phyloP scores from a whole-genome alignment of 2,329 filamentous ascomycete genomes.

The Sphaerulina musiva region DNA sequence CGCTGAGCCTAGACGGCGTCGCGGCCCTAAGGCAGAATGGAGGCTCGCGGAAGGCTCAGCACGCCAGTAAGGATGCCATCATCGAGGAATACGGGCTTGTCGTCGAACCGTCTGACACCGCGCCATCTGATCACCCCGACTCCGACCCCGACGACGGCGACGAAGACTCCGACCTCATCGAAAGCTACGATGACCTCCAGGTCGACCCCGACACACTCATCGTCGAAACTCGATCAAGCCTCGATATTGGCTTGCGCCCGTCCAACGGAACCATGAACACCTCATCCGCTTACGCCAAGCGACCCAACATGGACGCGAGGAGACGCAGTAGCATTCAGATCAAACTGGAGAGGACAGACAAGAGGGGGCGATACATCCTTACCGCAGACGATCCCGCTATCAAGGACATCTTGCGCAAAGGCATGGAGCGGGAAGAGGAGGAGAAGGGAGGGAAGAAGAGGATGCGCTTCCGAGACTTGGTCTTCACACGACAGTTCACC shows the following conservation, averaged over 20 bases:
- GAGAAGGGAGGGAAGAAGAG: conserved; percentile 29
- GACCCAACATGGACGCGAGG: conserved; percentile 12
- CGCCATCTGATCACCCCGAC: conserved; percentile 29
- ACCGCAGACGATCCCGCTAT: conserved; percentile 47
- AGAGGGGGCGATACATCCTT: conserved; percentile 44
- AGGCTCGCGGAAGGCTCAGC: neutral
- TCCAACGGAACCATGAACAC: conserved; percentile 8
- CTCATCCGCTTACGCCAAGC: neutral
- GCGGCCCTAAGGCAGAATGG: conserved; percentile 13
- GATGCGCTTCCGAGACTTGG: conserved; percentile 48
- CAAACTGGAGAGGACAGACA: conserved; percentile 41
- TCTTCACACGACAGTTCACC: conserved; percentile 68
- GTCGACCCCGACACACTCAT: conserved; percentile 35
- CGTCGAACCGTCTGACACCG: neutral
- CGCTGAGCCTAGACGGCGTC: conserved; percentile 18
- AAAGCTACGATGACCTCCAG: conserved; percentile 38
- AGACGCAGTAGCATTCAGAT: conserved; percentile 43
- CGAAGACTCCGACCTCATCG: conserved; percentile 34
- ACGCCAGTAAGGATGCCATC: conserved; percentile 4
- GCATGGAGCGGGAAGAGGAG: conserved; percentile 39
- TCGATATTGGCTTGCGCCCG: conserved; percentile 22
- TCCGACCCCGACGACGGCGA: conserved; percentile 32
- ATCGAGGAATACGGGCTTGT: neutral
- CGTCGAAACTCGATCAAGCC: conserved; percentile 30
- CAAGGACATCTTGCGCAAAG: conserved; percentile 41